Evolutionary conservation across 2,329 filamentous ascomycete genomes (phyloP), one percentile per base, ranked within the genome.

Genomic region (Ophiostoma sp.): DNA sequence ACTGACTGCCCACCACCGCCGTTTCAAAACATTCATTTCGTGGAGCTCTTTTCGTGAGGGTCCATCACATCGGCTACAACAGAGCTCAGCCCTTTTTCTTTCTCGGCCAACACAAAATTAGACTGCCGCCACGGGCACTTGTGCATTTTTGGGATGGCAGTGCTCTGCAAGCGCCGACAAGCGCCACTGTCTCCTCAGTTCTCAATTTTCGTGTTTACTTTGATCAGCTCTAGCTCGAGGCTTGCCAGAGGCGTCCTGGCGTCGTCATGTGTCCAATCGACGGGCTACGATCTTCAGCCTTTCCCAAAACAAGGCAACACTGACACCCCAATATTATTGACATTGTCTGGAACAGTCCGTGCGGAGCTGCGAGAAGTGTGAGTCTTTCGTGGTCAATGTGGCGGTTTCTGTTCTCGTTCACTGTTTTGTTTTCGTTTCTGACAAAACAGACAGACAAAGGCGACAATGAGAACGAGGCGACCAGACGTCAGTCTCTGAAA

Each of bases 121-220:
- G n/a, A 64, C 33, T 64, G 59, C 59, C 59, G 59, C 59, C 59
- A 42, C 12, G 59, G 33, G 33, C 33, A 25, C 59, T 63, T 63
- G 59, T 25, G 33, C 59, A 39, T 9, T 19, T 63, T 25, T 39
- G 59, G 59, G n/a, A 25, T 25, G 59, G 33, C 59, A 66, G 36
- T 45, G 36, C 61, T 45, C 28, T 17, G 2, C 36, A 66, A 66
- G n/a, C 36, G 61, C 36, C 50, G 22, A 25, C 50, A 45, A 28
- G 15, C 57, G 28, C 57, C 28, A 61, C 57, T 36, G 25, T n/a
- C 42, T 19, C 15, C 15, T 48, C 42, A 15, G 42, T 19, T 48
- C 15, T 8, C 8, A 36, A 8, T 36, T 36, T 8, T 8, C 33
- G n/a, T 52, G 48, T 52, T 42, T 42, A 42, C 39, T 42, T 11